Evolutionary conservation across 768 basidiomycete genomes (phyloP).

Genomic region (Kwoniella heveanensis): DNA sequence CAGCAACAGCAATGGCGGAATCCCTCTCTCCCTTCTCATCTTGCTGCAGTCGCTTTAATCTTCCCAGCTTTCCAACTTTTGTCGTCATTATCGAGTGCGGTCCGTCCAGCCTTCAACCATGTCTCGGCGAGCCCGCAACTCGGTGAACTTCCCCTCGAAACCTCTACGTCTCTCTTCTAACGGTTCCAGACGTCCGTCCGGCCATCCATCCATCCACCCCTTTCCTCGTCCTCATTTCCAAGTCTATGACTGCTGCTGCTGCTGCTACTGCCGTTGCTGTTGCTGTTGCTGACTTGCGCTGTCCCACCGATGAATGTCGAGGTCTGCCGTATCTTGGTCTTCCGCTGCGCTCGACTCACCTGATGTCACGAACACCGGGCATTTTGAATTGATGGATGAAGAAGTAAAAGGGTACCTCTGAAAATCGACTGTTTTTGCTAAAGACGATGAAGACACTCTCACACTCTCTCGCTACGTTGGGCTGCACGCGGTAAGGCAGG

Average conservation of each 20-base stretch:
- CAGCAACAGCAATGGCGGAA: neutral
- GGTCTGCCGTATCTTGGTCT: neutral
- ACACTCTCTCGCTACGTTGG: neutral
- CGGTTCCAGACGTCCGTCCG: too few species aligned
- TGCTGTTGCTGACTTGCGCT: neutral
- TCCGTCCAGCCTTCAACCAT: too few species aligned
- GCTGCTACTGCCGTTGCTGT: neutral
- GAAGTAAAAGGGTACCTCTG: conserved; percentile 9
- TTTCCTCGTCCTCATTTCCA: neutral
- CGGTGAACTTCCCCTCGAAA: too few species aligned
- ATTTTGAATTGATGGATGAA: conserved; percentile 55
- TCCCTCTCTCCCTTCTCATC: neutral
- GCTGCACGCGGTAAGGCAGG: neutral
- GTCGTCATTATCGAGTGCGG: too few species aligned
- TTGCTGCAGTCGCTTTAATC: neutral
- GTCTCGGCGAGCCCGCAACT: too few species aligned
- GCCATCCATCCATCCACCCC: too few species aligned
- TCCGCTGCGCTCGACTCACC: conserved; percentile 50
- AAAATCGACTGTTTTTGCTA: conserved; percentile 1
- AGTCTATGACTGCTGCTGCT: neutral
- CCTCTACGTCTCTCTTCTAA: too few species aligned
- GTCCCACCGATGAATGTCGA: neutral
- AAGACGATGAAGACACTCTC: neutral
- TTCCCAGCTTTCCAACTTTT: neutral
- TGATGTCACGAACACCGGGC: conserved; percentile 61